Base-by-base conservation (phyloP, 768 basidiomycete genomes). In the Calvatia gigantea region DNA sequence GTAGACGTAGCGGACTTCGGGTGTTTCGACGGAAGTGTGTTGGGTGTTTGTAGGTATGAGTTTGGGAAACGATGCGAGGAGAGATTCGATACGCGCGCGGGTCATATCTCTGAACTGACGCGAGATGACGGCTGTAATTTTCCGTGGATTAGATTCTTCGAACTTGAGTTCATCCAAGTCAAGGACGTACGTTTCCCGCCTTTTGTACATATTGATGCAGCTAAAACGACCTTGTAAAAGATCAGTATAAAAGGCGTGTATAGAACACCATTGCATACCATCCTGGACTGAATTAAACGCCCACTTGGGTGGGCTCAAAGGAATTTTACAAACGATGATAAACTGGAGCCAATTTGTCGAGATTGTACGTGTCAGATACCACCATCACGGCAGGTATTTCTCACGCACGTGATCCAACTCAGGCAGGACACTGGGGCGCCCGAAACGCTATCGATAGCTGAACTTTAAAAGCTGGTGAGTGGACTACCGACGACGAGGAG, bases 11-110 rank as follows among this genome's bases (percentile, higher is more conserved):
- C 94, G 89, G 48, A 96, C 94, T 70, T 99, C 94, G 35, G 89
- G 72, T 0, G 93, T 97, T 77, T 92, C 95, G 63, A 96, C 89
- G n/a, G 93, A 91, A 3, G 95, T 97, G 69, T 98, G 94, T 70
- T 97, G 94, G 23, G 87, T 92, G 65, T 91, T 92, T 51, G 90
- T 83, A 2, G 95, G 94, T 61, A 99, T 97, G 63, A 98, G 85
- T 70, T 97, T 98, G 2, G 95, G 94, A 79, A 98, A 99, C 2
- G 94, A 95, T 7, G 96, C 88, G 39, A 99, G 86, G 29, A 99
- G 86, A 41, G 93, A 91, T 72, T 98, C 96, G 64, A 99, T 94
- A 52, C 96, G 82, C 0, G 93, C 84, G 53, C 91, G 83, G 17
- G 93, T 83, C 84, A 99, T 90, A 61, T 92, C 91, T 59, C 93